Evolutionary conservation across 768 basidiomycete genomes (phyloP), one percentile per base, ranked within the genome.

Genomic region (Nidula microcarpa): DNA sequence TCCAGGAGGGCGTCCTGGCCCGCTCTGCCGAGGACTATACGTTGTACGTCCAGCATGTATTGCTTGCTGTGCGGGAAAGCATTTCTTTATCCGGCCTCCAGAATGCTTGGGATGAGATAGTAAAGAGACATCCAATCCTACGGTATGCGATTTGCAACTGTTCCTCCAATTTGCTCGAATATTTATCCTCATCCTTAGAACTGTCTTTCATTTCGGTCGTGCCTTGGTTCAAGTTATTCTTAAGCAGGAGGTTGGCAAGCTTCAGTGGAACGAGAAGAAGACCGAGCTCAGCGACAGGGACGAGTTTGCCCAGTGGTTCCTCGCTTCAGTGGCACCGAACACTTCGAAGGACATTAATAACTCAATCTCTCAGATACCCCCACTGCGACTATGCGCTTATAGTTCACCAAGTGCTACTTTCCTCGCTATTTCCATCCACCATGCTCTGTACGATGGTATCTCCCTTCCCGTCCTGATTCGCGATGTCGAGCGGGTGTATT

Each of bases 1-100:
- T 78, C 11, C 78, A 79, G 53, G 76, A 77, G 61, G 78, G 78
- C 17, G 71, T 79, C 14, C 59, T 79, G 48, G 70, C 72, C 47
- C 68, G 73, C 35, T 74, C 76, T 4, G 66, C 66, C 33, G 65
- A 68, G n/a, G 54, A 63, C 23, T 63, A 67, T 39, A 64, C 66
- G 1, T 66, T 76, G 50, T 78, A 75, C 57, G 74, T 79, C 9
- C 77, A 79, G 49, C 77, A 78, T 56, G 62, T 77, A 37, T 53
- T 77, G 3, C 53, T 77, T 52, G 55, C 58, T 11, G 59, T 71
- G 47, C 59, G 65, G 13, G 49, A 54, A 6, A 52, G 53, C 18
- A 55, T 57, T 0, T 61, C 66, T 8, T 13, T 71, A 0, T 3
- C 51, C 5, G 53, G 50, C 30, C 53, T 77, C 33, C 66, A 55